phyloP scores from a whole-genome alignment of 108 stramenopile species.

The Mediolabrus comicus region DNA sequence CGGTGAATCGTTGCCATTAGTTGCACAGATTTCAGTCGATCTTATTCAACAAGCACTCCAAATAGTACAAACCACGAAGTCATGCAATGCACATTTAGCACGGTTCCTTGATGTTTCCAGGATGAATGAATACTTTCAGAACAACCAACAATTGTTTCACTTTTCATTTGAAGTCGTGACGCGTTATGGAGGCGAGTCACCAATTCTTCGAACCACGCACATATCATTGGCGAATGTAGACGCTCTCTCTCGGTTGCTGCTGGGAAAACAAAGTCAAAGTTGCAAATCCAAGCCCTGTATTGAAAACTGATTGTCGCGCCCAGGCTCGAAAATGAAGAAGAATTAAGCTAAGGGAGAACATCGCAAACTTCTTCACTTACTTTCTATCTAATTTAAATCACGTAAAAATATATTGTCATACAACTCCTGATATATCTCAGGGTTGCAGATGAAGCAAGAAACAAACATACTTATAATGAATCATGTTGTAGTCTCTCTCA shows the following conservation, averaged over 20 bases:
- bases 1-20: conserved; percentile 15
- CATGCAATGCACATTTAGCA: background rate
- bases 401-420: background rate
- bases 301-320: no score
- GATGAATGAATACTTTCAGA: conserved; percentile 16
- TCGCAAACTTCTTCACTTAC: no score
- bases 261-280: background rate
- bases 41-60: conserved; percentile 11
- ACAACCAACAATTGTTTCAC: conserved; percentile 27
- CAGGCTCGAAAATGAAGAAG: no score
- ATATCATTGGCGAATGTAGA: conserved; percentile 24
- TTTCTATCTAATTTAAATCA: background rate
- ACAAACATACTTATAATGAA: background rate
- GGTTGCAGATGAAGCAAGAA: no score
- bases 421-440: no score
- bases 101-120: background rate
- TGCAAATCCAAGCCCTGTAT: no score
- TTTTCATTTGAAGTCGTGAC: conserved; percentile 19
- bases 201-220: conserved; percentile 9
- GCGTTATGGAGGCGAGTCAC: conserved; percentile 27
- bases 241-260: conserved; percentile 21
- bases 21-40: conserved; percentile 16
- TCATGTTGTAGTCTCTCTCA: background rate
- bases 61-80: conserved; percentile 3
- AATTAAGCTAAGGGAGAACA: no score